Evolutionary conservation across 2,329 filamentous ascomycete genomes (phyloP), one percentile per base, ranked within the genome.

Genomic region (Sphaerulina musiva): DNA sequence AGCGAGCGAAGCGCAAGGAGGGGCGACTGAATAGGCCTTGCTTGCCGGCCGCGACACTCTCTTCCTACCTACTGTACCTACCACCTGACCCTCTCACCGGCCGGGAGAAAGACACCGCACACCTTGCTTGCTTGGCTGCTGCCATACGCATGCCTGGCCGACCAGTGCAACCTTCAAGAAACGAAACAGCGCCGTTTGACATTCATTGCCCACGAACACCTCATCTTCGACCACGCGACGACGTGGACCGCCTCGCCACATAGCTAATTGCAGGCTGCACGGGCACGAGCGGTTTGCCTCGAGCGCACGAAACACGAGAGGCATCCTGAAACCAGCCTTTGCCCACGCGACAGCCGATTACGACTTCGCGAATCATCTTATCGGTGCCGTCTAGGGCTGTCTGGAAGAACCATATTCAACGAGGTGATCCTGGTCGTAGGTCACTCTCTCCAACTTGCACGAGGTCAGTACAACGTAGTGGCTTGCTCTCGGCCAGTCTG

Each of bases 191-290:
- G 32, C 31, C 34, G 41, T 51, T 26, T 31, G 41, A 40, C 49
- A 51, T 46, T 51, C 31, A 51, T 51, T 51, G 49, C 32, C 32
- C 42, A 44, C 34, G n/a, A 39, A 39, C 23, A 47, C 23, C 32
- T 32, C 3, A 34, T 23, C 14, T 32, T 5, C 44, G 43, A 31
- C 34, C 23, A 52, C 50, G 38, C 26, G 36, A 14, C 39, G 14
- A 34, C 43, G 43, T 43, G 43, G 43, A 38, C 23, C 23, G 44
- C 43, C 50, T 29, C 17, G 34, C 44, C 11, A 31, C 10, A 14
- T 10, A 20, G 26, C 26, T 20, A 20, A 7, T n/a, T 14, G 32
- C 45, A 10, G 9, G 31, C 11, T 10, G 12, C 17, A 1, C 26
- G 11, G n/a, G 29, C 26, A 31, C 31, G 9, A 26, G 8, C 17